Evolutionary conservation across 495 filamentous ascomycete species (phyloP).

Genomic region (Clohesyomyces aquaticus): DNA sequence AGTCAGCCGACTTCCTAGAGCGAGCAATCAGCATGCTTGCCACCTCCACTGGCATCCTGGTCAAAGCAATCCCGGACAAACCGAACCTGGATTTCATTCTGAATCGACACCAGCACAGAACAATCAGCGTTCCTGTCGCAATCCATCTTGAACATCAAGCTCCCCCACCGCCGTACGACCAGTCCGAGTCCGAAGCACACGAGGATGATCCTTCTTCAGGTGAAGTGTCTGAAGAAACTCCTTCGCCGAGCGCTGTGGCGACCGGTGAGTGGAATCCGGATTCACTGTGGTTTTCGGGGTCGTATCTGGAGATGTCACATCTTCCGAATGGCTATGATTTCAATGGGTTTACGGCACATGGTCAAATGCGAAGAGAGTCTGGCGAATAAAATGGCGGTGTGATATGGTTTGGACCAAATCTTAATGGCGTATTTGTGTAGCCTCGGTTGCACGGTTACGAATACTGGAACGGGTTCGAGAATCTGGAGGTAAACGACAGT

Average conservation of each 20-base stretch:
- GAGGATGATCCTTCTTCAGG: constrained; percentile 26
- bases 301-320: constrained; percentile 13
- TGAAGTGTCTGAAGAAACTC: constrained; percentile 5
- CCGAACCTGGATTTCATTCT: constrained; percentile 27
- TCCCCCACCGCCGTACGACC: constrained; percentile 18
- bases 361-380: neutral
- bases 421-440: too few species aligned
- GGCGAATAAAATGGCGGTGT: too few species aligned
- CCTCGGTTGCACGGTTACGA: too few species aligned
- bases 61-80: constrained; percentile 34
- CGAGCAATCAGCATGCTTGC: constrained; percentile 40
- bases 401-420: too few species aligned
- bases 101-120: constrained; percentile 5
- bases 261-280: constrained; percentile 21
- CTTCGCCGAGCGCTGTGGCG: constrained; percentile 7
- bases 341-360: constrained; percentile 1
- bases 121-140: neutral
- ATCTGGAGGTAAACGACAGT: too few species aligned
- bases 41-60: constrained; percentile 35
- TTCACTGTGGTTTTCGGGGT: constrained; percentile 13
- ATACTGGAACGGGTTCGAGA: too few species aligned
- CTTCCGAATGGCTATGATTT: constrained; percentile 18
- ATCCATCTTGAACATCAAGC: constrained; percentile 8
- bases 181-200: constrained; percentile 32
- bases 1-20: constrained; percentile 38